Evolutionary conservation across 2,329 filamentous ascomycete species (phyloP), one percentile per base, ranked within the genome.

Genomic region (Fusarium oxysporum): DNA sequence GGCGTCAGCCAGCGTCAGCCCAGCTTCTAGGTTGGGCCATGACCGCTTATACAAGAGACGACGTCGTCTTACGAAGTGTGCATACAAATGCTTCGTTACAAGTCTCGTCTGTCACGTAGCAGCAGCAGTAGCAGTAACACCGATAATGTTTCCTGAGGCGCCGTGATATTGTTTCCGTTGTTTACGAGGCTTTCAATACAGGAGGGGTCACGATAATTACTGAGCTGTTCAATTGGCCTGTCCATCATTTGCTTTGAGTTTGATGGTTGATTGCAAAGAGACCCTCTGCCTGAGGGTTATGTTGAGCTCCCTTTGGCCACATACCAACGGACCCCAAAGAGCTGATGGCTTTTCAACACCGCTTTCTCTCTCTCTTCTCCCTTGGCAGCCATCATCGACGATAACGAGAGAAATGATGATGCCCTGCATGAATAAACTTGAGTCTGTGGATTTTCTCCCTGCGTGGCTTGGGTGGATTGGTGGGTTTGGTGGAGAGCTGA

Each of bases 391-490:
- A 60, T 60, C 65, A 65, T 70, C 8, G 40, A 44, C 57, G 56
- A 53, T 55, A 56, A 33, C 38, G 33, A 25, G 33, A 57, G 62
- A 23, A 48, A 66, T 62, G 62, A 70, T 71, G 44, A 33, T 71
- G 57, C 71, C 71, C 55, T 73, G 71, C 71, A 68, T 71, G 71
- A 71, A 68, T 68, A 19, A 23, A 37, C 23, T 37, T 23, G 10
- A 57, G 5, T 53, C 23, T 37, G 70, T 72, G 70, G 69, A 59
- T 59, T 53, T 37, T 30, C 68, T 71, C 54, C 45, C 65, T 47
- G 47, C 48, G 25, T 67, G 71, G 62, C 71, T 68, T 55, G 40
- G 67, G 67, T 71, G 45, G 71, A 71, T 60, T 64, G 66, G 67
- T 50, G 54, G 55, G 45, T 28, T 45, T 53, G 25, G 67, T 62